A percentile compares a stretch with the other conserved stretches of the same genome.
phyloP scores from a whole-genome alignment of 1,139 yeast species.

The Protomyces lactucae-debilis region DNA sequence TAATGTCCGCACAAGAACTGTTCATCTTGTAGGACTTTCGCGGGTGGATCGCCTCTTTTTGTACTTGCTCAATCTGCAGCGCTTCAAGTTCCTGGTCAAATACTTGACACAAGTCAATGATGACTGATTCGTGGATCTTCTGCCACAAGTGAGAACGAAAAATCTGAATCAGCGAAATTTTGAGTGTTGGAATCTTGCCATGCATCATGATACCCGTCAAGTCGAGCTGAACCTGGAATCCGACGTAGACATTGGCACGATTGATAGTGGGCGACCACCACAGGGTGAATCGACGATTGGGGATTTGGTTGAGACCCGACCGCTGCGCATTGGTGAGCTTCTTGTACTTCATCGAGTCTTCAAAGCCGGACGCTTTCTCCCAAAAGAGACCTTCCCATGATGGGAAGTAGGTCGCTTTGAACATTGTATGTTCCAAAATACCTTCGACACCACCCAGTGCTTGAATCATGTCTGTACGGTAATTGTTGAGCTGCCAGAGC shows the following conservation, averaged over 20 bases:
- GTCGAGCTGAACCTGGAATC: constrained; percentile 92
- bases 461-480: constrained; percentile 92
- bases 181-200: constrained; percentile 95
- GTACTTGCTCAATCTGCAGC: constrained; percentile 77
- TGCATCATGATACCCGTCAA: constrained; percentile 94
- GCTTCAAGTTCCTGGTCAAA: constrained; percentile 82
- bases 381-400: constrained; percentile 99
- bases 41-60: constrained; percentile 91
- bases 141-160: constrained; percentile 99
- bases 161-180: constrained; percentile 90
- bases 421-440: constrained; percentile 86
- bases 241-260: constrained; percentile 96
- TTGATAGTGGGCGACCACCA: constrained; percentile 99
- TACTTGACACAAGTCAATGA: constrained; percentile 88
- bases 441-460: constrained; percentile 98
- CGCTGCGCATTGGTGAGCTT: constrained; percentile 96
- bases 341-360: constrained; percentile 89
- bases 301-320: constrained; percentile 95
- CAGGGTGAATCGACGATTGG: constrained; percentile 90
- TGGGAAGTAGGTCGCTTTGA: constrained; percentile 95
- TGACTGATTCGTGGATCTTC: constrained; percentile 92
- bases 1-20: constrained; percentile 88
- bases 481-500: constrained; percentile 87
- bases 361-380: constrained; percentile 84
- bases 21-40: constrained; percentile 96